Evolutionary conservation across 2,329 filamentous ascomycete species (phyloP), one percentile per base, ranked within the genome.

Genomic region (Pezicula rhizophila): DNA sequence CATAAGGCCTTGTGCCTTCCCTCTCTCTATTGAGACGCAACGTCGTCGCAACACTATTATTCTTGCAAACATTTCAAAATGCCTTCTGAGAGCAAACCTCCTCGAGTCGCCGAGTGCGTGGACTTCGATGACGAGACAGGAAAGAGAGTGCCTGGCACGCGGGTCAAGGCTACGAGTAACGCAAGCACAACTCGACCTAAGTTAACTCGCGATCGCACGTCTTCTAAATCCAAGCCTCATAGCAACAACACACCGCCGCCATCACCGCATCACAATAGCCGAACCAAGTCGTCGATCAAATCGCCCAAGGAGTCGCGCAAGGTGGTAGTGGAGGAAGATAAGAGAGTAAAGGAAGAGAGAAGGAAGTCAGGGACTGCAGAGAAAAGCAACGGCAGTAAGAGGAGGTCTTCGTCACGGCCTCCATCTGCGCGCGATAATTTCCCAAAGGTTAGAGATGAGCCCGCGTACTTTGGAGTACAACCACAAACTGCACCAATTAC

Each of bases 391-490:
- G 55, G 51, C 34, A 52, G 45, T 8, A 52, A 54, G 34, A 57
- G 58, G 11, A 56, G 58, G 25, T 55, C 47, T 20, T 58, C 61
- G 34, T 45, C 45, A 38, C 51, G 57, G 40, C 56, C 58, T 31
- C 55, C 60, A 2, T 50, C 52, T 8, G 18, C 55, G 15, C 54
- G 57, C 46, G 56, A 54, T 25, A 57, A 53, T 35, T 48, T 47
- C 43, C 18, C 37, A 17, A 40, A 28, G 10, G 17, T 17, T 25
- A 54, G 34, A 38, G 52, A 57, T 15, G 54, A 62, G 17, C 50
- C 60, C n/a, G 48, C 48, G n/a, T 50, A 60, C 48, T 61, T 56
- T 52, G 60, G 57, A 23, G 48, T 57, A 46, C 4, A 42, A 46
- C 11, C 47, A 51, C 18, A 48, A 17, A 54, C 59, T 37, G 54